phyloP scores from a whole-genome alignment of 169 alveolate species.

The Plasmodium vivax region DNA sequence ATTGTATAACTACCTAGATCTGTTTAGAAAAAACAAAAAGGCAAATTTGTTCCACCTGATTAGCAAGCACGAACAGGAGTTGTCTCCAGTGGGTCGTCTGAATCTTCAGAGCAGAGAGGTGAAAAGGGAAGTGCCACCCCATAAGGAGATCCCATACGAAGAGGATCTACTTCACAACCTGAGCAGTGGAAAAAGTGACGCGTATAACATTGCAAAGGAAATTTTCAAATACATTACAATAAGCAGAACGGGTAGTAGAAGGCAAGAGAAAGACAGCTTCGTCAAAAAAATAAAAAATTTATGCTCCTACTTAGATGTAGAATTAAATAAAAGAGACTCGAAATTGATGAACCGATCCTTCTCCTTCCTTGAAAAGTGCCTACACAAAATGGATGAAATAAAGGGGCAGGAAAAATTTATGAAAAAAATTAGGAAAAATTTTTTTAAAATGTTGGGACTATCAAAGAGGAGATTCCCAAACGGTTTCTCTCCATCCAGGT shows the following conservation, averaged over 20 bases:
- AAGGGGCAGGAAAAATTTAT: not conserved
- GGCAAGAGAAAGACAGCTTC: not conserved
- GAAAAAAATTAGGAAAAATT: not conserved
- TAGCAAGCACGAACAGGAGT: constrained; percentile 35
- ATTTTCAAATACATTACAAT: constrained; percentile 23
- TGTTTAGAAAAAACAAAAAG: constrained; percentile 37
- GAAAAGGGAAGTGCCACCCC: not conserved
- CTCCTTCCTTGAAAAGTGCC: constrained; percentile 18
- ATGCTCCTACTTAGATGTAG: not conserved
- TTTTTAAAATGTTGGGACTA: constrained; percentile 21
- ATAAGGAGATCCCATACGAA: not conserved
- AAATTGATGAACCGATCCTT: not conserved
- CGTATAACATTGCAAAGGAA: not conserved
- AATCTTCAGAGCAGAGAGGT: not conserved
- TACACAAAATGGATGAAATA: constrained; percentile 5
- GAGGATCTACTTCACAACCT: not conserved
- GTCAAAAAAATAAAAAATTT: not conserved
- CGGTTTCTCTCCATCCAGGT: not conserved
- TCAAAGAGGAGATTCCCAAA: not conserved
- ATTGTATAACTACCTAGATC: constrained; percentile 20
- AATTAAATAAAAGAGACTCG: not conserved
- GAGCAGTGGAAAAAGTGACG: not conserved
- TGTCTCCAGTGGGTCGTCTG: constrained; percentile 39
- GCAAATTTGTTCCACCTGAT: constrained; percentile 23
- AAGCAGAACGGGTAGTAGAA: not conserved